Evolutionary conservation across 2,329 filamentous ascomycete species (phyloP).

Genomic region (Fusarium pininemorale): DNA sequence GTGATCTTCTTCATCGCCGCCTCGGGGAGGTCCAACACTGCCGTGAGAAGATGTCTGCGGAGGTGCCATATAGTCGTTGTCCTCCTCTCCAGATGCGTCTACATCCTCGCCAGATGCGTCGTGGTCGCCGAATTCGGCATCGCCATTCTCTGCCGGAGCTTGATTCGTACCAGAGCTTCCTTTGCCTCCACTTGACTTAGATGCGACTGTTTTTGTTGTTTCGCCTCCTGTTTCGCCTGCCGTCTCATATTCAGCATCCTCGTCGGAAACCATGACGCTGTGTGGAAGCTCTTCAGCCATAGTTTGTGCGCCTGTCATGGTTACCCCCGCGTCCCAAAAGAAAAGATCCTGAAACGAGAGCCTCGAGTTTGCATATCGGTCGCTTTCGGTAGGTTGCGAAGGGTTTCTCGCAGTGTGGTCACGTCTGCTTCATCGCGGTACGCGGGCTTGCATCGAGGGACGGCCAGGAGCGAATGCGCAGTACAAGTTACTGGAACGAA

Average conservation of each 20-base stretch:
- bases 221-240: constrained; percentile 46
- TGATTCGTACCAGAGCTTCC: background rate
- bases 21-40: constrained; percentile 44
- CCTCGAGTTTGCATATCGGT: constrained; percentile 46
- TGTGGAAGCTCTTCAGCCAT: constrained; percentile 68
- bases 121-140: constrained; percentile 51
- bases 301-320: constrained; percentile 61
- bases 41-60: constrained; percentile 40
- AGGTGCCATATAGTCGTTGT: constrained; percentile 46
- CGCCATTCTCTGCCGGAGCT: constrained; percentile 41
- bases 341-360: constrained; percentile 15
- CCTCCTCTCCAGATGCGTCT: constrained; percentile 55
- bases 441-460: constrained; percentile 34
- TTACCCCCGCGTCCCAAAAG: constrained; percentile 42
- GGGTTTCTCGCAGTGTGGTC: constrained; percentile 31
- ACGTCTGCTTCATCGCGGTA: constrained; percentile 40
- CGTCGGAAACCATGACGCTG: constrained; percentile 62
- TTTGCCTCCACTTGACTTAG: constrained; percentile 8
- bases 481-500: background rate
- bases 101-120: constrained; percentile 55
- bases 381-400: constrained; percentile 33
- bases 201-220: constrained; percentile 33
- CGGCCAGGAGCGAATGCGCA: background rate
- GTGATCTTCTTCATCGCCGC: constrained; percentile 39
- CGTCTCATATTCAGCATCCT: constrained; percentile 56